phyloP scores from a whole-genome alignment of 805 yeast genomes.

The Scheffersomyces amazonensis region DNA sequence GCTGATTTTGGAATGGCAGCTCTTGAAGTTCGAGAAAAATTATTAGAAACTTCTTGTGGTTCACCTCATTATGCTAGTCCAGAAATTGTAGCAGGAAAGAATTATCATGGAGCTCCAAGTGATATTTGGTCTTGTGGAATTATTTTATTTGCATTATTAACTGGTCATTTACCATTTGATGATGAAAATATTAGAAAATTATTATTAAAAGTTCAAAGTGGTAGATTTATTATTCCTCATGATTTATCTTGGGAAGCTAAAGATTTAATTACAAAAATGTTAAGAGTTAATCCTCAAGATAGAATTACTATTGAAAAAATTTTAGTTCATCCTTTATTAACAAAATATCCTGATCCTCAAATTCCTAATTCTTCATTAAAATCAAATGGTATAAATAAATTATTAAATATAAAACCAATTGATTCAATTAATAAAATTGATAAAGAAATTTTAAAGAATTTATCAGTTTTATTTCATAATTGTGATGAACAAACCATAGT shows the following conservation, averaged over 20 bases:
- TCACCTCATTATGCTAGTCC: conserved; percentile 99
- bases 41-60: conserved; percentile 94
- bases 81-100: conserved; percentile 92
- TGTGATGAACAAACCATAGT: conserved; percentile 54
- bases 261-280: conserved; percentile 78
- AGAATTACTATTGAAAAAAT: conserved; percentile 80
- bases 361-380: conserved; percentile 8
- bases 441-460: conserved; percentile 67
- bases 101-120: conserved; percentile 94
- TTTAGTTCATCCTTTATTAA: conserved; percentile 74
- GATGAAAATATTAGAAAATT: conserved; percentile 90
- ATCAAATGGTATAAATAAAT: conserved; percentile 9
- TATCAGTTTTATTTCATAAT: conserved; percentile 81
- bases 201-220: conserved; percentile 86
- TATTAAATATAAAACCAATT: conserved; percentile 29
- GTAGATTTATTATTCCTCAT: conserved; percentile 79
- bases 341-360: conserved; percentile 60
- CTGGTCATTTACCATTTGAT: conserved; percentile 96
- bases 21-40: conserved; percentile 72
- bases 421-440: conserved; percentile 54
- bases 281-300: conserved; percentile 74
- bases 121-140: conserved; percentile 99
- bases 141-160: conserved; percentile 85
- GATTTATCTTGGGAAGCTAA: conserved; percentile 80
- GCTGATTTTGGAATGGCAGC: conserved; percentile 99